phyloP scores from a whole-genome alignment of 2,329 filamentous ascomycete genomes.

The Fusarium compactum region DNA sequence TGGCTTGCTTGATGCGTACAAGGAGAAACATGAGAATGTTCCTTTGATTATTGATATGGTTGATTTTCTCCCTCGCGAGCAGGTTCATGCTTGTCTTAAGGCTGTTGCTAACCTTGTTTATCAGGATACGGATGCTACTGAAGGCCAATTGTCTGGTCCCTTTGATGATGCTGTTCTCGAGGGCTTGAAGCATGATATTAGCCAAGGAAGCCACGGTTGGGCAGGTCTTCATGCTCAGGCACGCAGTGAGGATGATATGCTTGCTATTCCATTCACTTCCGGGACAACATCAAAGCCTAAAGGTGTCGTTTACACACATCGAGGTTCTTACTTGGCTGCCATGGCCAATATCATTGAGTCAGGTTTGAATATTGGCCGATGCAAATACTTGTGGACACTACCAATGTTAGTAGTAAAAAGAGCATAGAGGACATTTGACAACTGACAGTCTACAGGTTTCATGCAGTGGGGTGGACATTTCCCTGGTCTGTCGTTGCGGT shows the following conservation, averaged over 20 bases:
- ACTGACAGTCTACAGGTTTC: conserved; percentile 61
- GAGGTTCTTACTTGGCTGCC: conserved; percentile 86
- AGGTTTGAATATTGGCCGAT: conserved; percentile 80
- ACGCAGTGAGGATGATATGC: conserved; percentile 80
- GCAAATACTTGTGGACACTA: conserved; percentile 90
- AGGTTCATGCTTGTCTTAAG: not conserved
- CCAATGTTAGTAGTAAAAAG: conserved; percentile 79
- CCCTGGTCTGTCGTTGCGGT: conserved; percentile 95
- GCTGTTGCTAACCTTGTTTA: conserved; percentile 19
- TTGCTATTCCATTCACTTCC: conserved; percentile 93
- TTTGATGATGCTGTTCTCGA: conserved; percentile 88
- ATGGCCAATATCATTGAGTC: conserved; percentile 90
- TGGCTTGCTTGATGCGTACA: conserved; percentile 75
- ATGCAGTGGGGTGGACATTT: conserved; percentile 84
- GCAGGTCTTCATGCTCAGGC: conserved; percentile 77
- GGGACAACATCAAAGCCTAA: conserved; percentile 94
- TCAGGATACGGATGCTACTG: conserved; percentile 81
- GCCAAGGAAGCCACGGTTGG: conserved; percentile 80
- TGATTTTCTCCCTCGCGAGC: conserved; percentile 35
- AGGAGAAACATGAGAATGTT: conserved; percentile 69
- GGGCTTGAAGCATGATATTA: conserved; percentile 77
- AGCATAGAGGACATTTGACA: not conserved
- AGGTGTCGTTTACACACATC: conserved; percentile 91
- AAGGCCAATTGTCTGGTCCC: conserved; percentile 79
- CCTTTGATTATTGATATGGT: conserved; percentile 80